Base-by-base conservation (phyloP, 1,139 yeast species). In the Kodamaea ohmeri region DNA sequence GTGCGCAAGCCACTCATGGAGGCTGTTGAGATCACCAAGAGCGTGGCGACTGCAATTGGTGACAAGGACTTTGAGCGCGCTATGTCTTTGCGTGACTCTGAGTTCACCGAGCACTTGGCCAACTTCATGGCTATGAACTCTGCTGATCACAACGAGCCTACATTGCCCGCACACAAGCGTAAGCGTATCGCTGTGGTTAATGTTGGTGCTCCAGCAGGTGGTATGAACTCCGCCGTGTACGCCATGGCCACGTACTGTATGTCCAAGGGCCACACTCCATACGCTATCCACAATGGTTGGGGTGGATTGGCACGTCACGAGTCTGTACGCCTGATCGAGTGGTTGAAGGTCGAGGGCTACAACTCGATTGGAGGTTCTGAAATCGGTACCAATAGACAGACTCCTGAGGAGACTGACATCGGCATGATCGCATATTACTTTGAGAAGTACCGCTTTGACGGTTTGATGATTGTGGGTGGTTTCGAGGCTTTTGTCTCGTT, bases 161-260 rank as follows among this genome's bases (percentile, higher is more conserved):
- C 60, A 4, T 67, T 83, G 45, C 86, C 89, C 9, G 61, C 53
- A 6, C 69, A 65, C 21, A 66, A 81, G 52, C 69, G 84, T 48
- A 70, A 79, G 50, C 78, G 73, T 47, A 77, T 90, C 52, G 98
- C 95, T 44, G 78, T 92, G 41, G 73, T 92, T 47, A 89, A 89
- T 54, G 84, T 90, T 41, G 98, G 98, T 48, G 98, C 98, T 1
- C 96, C 98, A 27, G 94, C 97, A 12, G 95, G 96, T 46, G 97
- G 96, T 41, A 80, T 92, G 73, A 92, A 92, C 66, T 83, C 95
- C 42, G 95, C 96, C 13, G 83, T 92, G 1, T 78, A 95, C 48
- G 92, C 97, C 4, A 88, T 90, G 55, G 94, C 95, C 3, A 77
- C 90, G 16, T 89, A 89, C 67, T 87, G 96, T 67, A 73, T 89